phyloP scores from a whole-genome alignment of 2,329 filamentous ascomycete species.

The Nemania sp. region DNA sequence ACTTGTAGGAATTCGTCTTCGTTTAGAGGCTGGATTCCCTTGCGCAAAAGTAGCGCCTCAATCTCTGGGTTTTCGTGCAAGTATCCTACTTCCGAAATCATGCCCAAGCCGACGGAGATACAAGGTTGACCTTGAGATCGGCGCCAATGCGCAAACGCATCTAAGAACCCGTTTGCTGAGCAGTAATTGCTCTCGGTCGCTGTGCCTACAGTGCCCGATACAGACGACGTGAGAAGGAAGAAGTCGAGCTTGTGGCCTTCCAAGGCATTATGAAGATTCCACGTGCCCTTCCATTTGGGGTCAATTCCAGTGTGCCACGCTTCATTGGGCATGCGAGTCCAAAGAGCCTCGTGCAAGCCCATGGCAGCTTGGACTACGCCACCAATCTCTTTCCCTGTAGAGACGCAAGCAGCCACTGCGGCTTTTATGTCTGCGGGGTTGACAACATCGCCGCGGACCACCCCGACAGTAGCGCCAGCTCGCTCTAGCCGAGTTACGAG shows the following conservation, averaged over 20 bases:
- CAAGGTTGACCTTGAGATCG: slow-evolving; percentile 42
- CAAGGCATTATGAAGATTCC: slow-evolving; percentile 36
- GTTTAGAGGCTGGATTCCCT: slow-evolving; percentile 40
- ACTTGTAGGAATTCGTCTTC: slow-evolving; percentile 45
- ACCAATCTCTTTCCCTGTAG: slow-evolving; percentile 35
- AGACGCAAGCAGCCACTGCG: background rate
- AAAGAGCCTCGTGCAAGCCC: slow-evolving; percentile 47
- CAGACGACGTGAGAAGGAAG: slow-evolving; percentile 48
- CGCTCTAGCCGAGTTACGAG: slow-evolving; percentile 37
- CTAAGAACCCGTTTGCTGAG: slow-evolving; percentile 53
- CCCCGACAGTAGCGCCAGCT: slow-evolving; percentile 11
- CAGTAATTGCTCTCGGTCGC: slow-evolving; percentile 53
- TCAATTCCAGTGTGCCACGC: slow-evolving; percentile 41
- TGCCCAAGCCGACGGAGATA: slow-evolving; percentile 44
- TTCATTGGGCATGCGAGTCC: slow-evolving; percentile 11
- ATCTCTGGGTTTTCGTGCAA: slow-evolving; percentile 48
- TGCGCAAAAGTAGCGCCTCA: slow-evolving; percentile 35
- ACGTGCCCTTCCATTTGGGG: slow-evolving; percentile 38
- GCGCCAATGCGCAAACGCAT: slow-evolving; percentile 48
- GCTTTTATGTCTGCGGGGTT: slow-evolving; percentile 16
- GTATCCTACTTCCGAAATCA: slow-evolving; percentile 53
- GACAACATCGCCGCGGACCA: slow-evolving; percentile 35
- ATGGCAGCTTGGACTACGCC: slow-evolving; percentile 54
- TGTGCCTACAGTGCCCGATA: slow-evolving; percentile 48
- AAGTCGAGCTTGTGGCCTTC: slow-evolving; percentile 48